These are phyloP conservation scores for Vittaforma corneae DNA, from an alignment of 371 early-diverging fungal species.

Conservation along the genomic window DNA sequence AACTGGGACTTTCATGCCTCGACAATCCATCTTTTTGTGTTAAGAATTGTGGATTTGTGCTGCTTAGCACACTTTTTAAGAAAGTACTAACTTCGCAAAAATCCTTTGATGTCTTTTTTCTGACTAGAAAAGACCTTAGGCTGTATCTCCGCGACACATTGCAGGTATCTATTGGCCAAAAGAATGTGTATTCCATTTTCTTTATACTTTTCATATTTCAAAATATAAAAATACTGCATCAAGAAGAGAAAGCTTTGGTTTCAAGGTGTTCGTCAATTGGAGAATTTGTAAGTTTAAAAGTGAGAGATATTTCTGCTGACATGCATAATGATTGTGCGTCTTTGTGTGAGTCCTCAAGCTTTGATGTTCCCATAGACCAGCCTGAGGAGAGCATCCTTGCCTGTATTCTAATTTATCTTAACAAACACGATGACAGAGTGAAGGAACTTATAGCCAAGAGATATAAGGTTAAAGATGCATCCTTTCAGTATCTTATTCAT, in stretches of 20 bases:
- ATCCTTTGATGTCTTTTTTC: neutral
- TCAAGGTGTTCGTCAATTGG: neutral
- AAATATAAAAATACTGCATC: neutral
- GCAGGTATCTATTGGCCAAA: neutral
- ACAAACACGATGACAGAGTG: neutral
- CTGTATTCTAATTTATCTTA: neutral
- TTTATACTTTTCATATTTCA: neutral
- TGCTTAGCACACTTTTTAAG: conserved; percentile 1
- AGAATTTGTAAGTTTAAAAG: neutral
- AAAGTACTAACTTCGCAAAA: neutral
- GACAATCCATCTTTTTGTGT: conserved; percentile 1
- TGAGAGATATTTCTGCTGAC: neutral
- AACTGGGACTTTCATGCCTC: neutral
- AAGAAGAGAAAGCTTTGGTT: neutral
- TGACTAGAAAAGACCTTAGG: neutral
- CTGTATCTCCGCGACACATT: neutral
- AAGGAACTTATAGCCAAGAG: neutral
- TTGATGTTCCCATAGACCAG: neutral
- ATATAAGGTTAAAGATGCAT: neutral
- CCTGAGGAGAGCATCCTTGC: neutral
- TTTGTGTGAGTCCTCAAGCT: neutral
- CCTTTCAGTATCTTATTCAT: neutral
- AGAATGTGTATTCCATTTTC: neutral
- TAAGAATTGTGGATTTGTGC: conserved; percentile 3
- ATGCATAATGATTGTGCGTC: neutral